Evolutionary conservation across 1,284 basidiomycete genomes (phyloP).

Genomic region (Rhodotorula mucilaginosa): DNA sequence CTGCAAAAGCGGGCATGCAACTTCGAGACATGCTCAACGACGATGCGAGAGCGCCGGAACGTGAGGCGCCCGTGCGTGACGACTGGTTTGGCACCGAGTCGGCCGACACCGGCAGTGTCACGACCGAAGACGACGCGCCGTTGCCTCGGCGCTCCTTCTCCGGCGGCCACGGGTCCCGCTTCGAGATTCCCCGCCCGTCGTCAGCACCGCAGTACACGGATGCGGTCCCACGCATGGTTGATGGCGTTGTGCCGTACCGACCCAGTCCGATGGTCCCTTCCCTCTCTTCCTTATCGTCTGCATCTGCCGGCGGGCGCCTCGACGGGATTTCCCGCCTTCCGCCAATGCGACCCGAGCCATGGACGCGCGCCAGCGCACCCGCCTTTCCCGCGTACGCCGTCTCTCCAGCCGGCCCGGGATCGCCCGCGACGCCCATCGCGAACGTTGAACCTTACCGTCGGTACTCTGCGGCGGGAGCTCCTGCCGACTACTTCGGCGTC

Average conservation of each 20-base stretch:
- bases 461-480: background rate
- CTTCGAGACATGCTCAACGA: slow-evolving; percentile 41
- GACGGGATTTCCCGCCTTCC: background rate
- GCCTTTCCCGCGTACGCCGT: slow-evolving; percentile 15
- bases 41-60: slow-evolving; percentile 15
- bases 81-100: slow-evolving; percentile 35
- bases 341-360: background rate
- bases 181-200: background rate
- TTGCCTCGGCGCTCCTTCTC: background rate
- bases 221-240: background rate
- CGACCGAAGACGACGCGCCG: slow-evolving; percentile 25
- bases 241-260: background rate
- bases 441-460: slow-evolving; percentile 1
- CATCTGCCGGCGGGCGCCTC: background rate
- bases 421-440: background rate
- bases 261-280: slow-evolving; percentile 1
- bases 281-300: slow-evolving; percentile 7
- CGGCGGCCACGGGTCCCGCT: background rate
- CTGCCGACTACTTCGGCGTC: slow-evolving; percentile 21
- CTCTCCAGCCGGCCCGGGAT: slow-evolving; percentile 10
- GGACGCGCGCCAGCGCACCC: slow-evolving; percentile 5
- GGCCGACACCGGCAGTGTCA: slow-evolving; percentile 6
- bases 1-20: slow-evolving; percentile 27
- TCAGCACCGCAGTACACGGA: slow-evolving; percentile 7
- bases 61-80: slow-evolving; percentile 8